Evolutionary conservation across 352 stramenopile species (phyloP).

Genomic region (Halophytophthora batemanensis): DNA sequence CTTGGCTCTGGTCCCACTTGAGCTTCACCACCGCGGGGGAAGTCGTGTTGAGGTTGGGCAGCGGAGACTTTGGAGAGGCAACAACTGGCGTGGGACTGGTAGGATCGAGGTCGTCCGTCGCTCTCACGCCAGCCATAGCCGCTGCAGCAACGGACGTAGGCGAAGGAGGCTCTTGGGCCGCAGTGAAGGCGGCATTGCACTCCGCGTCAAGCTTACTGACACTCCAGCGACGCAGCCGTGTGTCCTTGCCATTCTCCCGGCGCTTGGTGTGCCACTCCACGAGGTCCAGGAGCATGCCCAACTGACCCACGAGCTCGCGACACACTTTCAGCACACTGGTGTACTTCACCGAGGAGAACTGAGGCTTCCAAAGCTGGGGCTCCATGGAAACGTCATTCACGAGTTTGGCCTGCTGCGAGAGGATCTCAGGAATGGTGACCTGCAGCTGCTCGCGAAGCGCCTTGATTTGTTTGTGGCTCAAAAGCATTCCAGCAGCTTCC

Average conservation of each 20-base stretch:
- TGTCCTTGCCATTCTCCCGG: slow-evolving; percentile 16
- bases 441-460: slow-evolving; percentile 39
- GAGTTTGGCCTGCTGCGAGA: slow-evolving; percentile 47
- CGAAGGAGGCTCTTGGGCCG: slow-evolving; percentile 10
- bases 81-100: no score
- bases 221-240: slow-evolving; percentile 11
- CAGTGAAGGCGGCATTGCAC: no score
- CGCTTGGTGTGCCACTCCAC: slow-evolving; percentile 51
- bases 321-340: slow-evolving; percentile 34
- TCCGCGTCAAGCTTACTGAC: no score
- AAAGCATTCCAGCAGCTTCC: slow-evolving; percentile 6
- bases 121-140: not conserved
- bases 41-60: slow-evolving; percentile 14
- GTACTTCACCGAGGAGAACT: slow-evolving; percentile 56
- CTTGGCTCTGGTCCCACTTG: slow-evolving; percentile 32
- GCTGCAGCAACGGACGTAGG: slow-evolving; percentile 9
- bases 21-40: slow-evolving; percentile 16
- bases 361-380: slow-evolving; percentile 49
- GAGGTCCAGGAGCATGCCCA: slow-evolving; percentile 62
- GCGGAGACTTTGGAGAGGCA: no score
- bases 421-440: slow-evolving; percentile 26
- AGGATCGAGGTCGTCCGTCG: slow-evolving; percentile 5
- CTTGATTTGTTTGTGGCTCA: slow-evolving; percentile 26
- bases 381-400: slow-evolving; percentile 46
- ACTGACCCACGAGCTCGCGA: slow-evolving; percentile 44